Evolutionary conservation across 2,329 filamentous ascomycete species (phyloP), one percentile per base, ranked within the genome.

Genomic region (Fusarium floridanum): DNA sequence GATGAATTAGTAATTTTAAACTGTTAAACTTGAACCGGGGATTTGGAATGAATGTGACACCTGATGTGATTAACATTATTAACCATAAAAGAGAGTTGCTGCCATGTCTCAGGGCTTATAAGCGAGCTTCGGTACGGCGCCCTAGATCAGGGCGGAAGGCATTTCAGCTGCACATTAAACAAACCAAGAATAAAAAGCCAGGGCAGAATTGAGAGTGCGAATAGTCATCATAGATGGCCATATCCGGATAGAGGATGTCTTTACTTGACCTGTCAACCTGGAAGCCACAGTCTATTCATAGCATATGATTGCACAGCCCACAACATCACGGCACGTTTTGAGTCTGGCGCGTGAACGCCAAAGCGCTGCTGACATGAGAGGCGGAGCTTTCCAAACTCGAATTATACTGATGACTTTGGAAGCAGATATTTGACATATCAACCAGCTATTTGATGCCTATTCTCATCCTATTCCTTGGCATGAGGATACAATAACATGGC

Each of bases 1-100:
- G 41, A 43, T 8, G 27, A 63, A 63, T 61, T 45, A 39, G 62
- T 71, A 61, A 64, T 75, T 22, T 50, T 1, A 48, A 50, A 48
- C 20, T 53, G 48, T 55, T 9, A 55, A 55, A 50, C 16, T 6
- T 0, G 6, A 32, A 20, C 48, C 17, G 17, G 6, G 48, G 0
- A 2, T 14, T 20, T 55, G 48, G 27, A 55, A 55, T 55, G 48
- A 55, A n/a, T 55, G 48, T 55, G 48, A 32, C 27, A 55, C 24
- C 3, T 17, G 17, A 55, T 2, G 48, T 16, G 27, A 55, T 32
- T 55, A 55, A 32, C 11, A 29, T 29, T 32, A 12, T 6, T 53
- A 29, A 32, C 48, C 16, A 48, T 48, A 32, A 29, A 55, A 14
- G 48, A 53, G 6, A 32, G 27, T 32, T 50, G 24, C 3, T 32